Evolutionary conservation across 805 yeast genomes (phyloP).

Genomic region (Kodamaea hsintzibuensis): DNA sequence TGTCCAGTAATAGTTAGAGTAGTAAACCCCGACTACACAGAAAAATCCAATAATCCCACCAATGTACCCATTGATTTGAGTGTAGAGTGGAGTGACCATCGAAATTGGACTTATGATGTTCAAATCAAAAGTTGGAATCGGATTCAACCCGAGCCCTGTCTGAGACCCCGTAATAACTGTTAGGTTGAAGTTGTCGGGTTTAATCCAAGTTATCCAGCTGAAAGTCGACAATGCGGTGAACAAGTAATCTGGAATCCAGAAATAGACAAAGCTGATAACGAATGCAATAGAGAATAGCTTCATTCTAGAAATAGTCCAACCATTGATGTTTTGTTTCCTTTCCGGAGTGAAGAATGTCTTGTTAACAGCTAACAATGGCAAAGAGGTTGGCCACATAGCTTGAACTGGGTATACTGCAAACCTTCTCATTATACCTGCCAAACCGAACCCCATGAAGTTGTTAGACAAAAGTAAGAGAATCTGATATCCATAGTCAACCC

Average conservation of each 20-base stretch:
- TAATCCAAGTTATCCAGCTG: constrained; percentile 35
- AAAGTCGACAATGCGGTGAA: constrained; percentile 26
- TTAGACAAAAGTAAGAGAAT: constrained; percentile 24
- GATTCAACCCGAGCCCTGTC: constrained; percentile 31
- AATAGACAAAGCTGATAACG: constrained; percentile 23
- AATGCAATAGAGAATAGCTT: constrained; percentile 18
- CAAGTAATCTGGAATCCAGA: constrained; percentile 32
- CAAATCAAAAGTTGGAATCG: constrained; percentile 33
- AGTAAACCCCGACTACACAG: constrained; percentile 29
- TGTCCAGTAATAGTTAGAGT: constrained; percentile 29
- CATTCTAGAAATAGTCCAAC: constrained; percentile 32
- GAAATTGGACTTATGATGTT: constrained; percentile 18
- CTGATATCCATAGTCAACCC: constrained; percentile 32
- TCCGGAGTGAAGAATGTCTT: constrained; percentile 26
- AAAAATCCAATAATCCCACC: constrained; percentile 26
- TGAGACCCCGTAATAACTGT: constrained; percentile 27
- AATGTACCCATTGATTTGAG: constrained; percentile 22
- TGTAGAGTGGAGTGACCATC: constrained; percentile 25
- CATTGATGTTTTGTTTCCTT: constrained; percentile 28
- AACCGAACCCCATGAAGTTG: constrained; percentile 33
- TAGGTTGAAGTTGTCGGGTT: constrained; percentile 24
- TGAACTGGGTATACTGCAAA: constrained; percentile 50
- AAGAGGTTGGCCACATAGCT: constrained; percentile 52
- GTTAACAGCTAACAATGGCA: constrained; percentile 30
- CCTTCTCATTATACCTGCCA: constrained; percentile 30